phyloP scores from a whole-genome alignment of 768 basidiomycete species.

The Leucogyrophana mollusca region DNA sequence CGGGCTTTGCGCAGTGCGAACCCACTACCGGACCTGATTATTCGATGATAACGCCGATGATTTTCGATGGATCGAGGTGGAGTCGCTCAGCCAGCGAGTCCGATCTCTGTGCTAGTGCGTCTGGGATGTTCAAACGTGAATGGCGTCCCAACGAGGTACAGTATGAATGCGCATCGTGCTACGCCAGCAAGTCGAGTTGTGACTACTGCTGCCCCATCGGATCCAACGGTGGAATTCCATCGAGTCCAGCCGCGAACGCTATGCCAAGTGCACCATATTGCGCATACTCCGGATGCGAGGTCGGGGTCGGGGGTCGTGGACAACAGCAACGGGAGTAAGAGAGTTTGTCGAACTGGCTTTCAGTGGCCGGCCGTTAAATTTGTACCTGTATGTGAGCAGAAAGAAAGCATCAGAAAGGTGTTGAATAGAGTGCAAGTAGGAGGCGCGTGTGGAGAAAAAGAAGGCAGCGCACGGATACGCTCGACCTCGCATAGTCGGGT shows the following conservation, averaged over 20 bases:
- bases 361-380: constrained; percentile 81
- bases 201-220: constrained; percentile 11
- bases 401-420: too few species aligned
- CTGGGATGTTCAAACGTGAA: too few species aligned
- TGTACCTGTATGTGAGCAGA: constrained; percentile 52
- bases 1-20: too few species aligned
- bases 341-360: constrained; percentile 94
- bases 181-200: constrained; percentile 18
- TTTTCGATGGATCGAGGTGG: constrained; percentile 15
- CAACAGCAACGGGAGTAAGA: constrained; percentile 31
- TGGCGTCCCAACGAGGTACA: too few species aligned
- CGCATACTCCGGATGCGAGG: constrained; percentile 12
- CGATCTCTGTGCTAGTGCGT: too few species aligned
- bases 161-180: constrained; percentile 6
- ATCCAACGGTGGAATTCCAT: constrained; percentile 19
- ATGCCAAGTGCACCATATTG: constrained; percentile 12
- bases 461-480: too few species aligned
- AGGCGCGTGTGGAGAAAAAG: too few species aligned
- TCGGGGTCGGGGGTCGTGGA: constrained; percentile 1
- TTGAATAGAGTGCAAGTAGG: too few species aligned
- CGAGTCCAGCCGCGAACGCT: constrained; percentile 10
- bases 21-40: too few species aligned
- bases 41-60: too few species aligned
- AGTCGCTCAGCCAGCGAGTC: constrained; percentile 9
- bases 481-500: too few species aligned